Percentiles rank a stretch among this genome's conserved stretches.
phyloP scores from a whole-genome alignment of 2,329 filamentous ascomycete genomes.

The Penicillium sp. region DNA sequence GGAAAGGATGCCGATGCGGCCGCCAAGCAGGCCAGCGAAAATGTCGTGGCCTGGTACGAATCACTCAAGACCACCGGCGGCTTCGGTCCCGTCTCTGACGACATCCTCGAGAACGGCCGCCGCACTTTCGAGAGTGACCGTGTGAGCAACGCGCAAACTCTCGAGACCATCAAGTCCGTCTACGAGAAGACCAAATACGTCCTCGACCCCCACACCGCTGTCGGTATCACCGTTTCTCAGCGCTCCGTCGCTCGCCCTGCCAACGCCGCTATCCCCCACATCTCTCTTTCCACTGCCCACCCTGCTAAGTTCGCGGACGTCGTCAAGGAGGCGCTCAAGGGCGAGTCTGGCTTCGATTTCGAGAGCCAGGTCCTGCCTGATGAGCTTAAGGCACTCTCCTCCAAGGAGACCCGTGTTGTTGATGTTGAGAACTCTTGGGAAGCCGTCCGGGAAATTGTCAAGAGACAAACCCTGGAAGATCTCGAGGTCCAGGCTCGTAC shows the following conservation, averaged over 20 bases:
- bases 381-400: background rate
- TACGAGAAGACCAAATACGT: constrained; percentile 60
- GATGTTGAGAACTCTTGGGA: constrained; percentile 4
- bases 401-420: background rate
- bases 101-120: constrained; percentile 2
- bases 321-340: background rate
- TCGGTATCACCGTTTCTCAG: constrained; percentile 76
- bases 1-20: constrained; percentile 48
- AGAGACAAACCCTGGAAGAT: background rate
- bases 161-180: constrained; percentile 1
- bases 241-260: constrained; percentile 64
- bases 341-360: constrained; percentile 2
- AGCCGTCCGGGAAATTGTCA: constrained; percentile 1
- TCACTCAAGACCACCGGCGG: constrained; percentile 2
- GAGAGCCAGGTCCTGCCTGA: constrained; percentile 2
- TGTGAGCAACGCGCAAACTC: constrained; percentile 1
- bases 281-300: constrained; percentile 90
- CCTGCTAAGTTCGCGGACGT: constrained; percentile 80
- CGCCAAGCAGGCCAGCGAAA: constrained; percentile 62
- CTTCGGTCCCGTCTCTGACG: background rate
- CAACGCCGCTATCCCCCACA: constrained; percentile 58
- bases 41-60: constrained; percentile 1
- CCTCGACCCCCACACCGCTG: constrained; percentile 88
- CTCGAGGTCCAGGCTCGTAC: background rate
- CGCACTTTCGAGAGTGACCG: constrained; percentile 5